Evolutionary conservation across 2,329 filamentous ascomycete species (phyloP), one percentile per base, ranked within the genome.

Genomic region (Harringtonia aguacate): DNA sequence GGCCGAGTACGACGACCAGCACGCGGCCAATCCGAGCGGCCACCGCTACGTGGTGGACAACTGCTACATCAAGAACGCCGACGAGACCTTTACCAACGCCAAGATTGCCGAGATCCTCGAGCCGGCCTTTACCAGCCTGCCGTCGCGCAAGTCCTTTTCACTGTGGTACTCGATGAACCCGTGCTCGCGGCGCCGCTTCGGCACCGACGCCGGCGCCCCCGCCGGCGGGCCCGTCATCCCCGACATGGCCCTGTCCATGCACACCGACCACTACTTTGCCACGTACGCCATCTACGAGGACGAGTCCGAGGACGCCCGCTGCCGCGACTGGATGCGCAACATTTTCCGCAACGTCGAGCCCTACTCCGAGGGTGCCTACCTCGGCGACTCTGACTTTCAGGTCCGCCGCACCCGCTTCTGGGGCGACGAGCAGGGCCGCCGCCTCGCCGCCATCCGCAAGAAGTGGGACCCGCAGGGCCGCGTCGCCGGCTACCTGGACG

Each of bases 251-350:
- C 56, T 75, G 14, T 70, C 64, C 24, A 66, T 75, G 66, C 71
- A 75, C 44, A 65, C 63, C 0, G 73, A 77, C 50, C 72, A 77
- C 53, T 77, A 77, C 54, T 69, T 77, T 52, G 70, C 72, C 2
- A 43, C 72, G 3, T 77, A 76, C 50, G 61, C 67, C 0, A 57
- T 73, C 2, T 76, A 69, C 66, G 65, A 72, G 39, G 56, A 70
- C 21, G 58, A 55, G 17, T 47, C 53, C 3, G 69, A 75, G 33
- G 72, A 75, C 47, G 54, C 52, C 0, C 48, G 50, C n/a, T 70
- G 65, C 52, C 55, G 57, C 27, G 48, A 35, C 2, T 77, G 72
- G 72, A 61, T 72, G 1, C 52, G 53, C n/a, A 48, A 59, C 21
- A 52, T 65, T 1, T 67, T 72, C 58, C 49, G 43, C 2, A 52